phyloP scores from a whole-genome alignment of 306 rosid species.

The Castanospermum australe region DNA sequence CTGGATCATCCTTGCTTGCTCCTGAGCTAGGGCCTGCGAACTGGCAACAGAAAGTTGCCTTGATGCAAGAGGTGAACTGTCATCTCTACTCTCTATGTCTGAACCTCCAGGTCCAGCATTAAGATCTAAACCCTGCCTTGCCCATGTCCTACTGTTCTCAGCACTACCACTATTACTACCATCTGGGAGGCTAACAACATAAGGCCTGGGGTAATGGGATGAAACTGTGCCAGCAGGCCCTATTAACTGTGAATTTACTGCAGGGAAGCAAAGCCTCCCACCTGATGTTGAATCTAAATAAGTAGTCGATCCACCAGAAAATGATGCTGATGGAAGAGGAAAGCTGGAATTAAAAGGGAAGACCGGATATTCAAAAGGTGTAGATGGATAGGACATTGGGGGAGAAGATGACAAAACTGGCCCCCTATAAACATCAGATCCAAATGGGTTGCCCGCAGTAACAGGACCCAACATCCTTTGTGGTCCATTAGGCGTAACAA shows the following conservation, averaged over 20 bases:
- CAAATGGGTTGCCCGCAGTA: slow-evolving; percentile 47
- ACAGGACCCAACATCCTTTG: slow-evolving; percentile 58
- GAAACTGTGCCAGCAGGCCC: slow-evolving; percentile 59
- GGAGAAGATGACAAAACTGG: slow-evolving; percentile 67
- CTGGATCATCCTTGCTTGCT: slow-evolving; percentile 58
- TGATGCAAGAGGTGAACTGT: slow-evolving; percentile 29
- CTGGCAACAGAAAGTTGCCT: slow-evolving; percentile 65
- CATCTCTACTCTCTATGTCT: slow-evolving; percentile 69
- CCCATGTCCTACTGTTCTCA: slow-evolving; percentile 59
- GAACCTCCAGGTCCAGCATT: slow-evolving; percentile 75
- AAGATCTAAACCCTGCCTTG: slow-evolving; percentile 71
- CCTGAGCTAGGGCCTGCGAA: slow-evolving; percentile 56
- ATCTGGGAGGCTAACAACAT: slow-evolving; percentile 49
- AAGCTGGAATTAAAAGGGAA: slow-evolving; percentile 63
- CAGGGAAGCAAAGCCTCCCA: slow-evolving; percentile 60
- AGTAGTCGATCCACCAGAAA: slow-evolving; percentile 50
- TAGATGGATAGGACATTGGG: slow-evolving; percentile 56
- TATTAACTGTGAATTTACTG: slow-evolving; percentile 53
- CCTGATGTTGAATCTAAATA: slow-evolving; percentile 62
- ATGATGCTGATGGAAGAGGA: slow-evolving; percentile 55
- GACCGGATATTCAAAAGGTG: slow-evolving; percentile 55
- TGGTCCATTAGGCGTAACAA: slow-evolving; percentile 57
- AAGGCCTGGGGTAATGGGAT: slow-evolving; percentile 62
- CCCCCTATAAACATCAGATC: slow-evolving; percentile 55
- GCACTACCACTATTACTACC: slow-evolving; percentile 49